Evolutionary conservation across 805 yeast genomes (phyloP), one percentile per base, ranked within the genome.

Genomic region (Diddensiella caesifluorescens): DNA sequence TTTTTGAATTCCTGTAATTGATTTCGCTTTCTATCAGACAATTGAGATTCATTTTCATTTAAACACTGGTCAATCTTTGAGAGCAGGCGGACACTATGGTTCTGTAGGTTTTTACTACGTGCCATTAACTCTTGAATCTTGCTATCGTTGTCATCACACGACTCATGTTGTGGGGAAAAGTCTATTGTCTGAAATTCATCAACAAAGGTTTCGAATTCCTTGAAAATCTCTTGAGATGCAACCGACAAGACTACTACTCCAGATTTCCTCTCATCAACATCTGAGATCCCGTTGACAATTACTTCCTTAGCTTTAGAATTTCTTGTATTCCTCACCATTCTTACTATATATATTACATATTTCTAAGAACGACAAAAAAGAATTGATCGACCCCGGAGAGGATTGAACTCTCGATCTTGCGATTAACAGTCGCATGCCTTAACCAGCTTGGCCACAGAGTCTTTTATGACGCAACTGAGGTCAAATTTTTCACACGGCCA

Each of bases 371-470:
- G 32, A 29, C 7, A 29, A 9, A 29, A 29, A 29, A 29, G 12
- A 25, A 25, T 25, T 25, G 27, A 25, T 13, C 68, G 68, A 62
- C 65, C 68, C 46, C 63, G 67, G 68, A 51, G 67, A 64, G 68
- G 68, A 52, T 64, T 59, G 68, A 64, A 64, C 68, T 64, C 67
- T 52, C 68, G 68, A 62, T 64, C 69, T 64, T 63, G 64, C 67
- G 69, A 64, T 64, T 62, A 63, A 63, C 68, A 64, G 68, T 64
- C 68, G 67, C 63, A 64, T 65, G 68, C 68, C 68, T 64, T 64
- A 62, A 54, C 68, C 68, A 64, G 56, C 68, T 64, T 64, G 68
- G 68, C 68, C 68, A 63, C 66, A 62, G 52, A 61, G 65, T 61
- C 66, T n/a, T n/a, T n/a, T n/a, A n/a, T n/a, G n/a, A n/a, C n/a